These are phyloP conservation scores for Sphaerosporella brunnea DNA, from an alignment of 495 filamentous ascomycete species.

Conservation along the genomic window DNA sequence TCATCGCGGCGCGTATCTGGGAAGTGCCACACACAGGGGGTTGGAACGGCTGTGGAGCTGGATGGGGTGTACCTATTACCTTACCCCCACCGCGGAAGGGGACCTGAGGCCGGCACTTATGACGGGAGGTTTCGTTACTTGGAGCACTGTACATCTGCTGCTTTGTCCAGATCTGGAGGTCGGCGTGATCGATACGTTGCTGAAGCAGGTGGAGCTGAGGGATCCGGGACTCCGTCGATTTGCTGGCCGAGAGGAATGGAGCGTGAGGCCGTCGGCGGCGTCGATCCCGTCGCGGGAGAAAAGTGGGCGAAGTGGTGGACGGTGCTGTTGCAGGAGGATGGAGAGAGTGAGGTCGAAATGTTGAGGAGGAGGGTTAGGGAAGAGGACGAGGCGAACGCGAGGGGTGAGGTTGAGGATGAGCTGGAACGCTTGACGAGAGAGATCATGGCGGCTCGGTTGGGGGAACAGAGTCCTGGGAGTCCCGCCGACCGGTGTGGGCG, in stretches of 20 bases:
- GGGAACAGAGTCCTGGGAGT: no score
- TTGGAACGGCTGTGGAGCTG: neutral
- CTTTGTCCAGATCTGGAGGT: neutral
- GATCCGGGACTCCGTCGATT: neutral
- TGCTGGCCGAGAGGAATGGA: constrained; percentile 3
- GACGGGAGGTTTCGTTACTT: neutral
- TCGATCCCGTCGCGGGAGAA: constrained; percentile 2
- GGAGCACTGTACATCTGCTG: neutral
- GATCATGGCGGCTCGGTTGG: no score
- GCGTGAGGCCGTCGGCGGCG: neutral
- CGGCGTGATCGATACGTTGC: neutral
- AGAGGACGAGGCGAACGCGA: no score
- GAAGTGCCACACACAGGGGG: neutral
- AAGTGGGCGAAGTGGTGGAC: neutral
- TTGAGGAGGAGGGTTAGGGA: neutral
- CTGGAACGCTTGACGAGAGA: no score
- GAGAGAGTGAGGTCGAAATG: neutral
- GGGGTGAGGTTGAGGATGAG: neutral
- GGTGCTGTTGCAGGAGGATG: neutral
- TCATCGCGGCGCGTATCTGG: neutral
- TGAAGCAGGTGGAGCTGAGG: neutral
- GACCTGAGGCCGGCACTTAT: neutral
- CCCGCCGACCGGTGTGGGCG: no score
- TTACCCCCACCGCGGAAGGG: neutral
- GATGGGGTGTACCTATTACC: constrained; percentile 1